These are phyloP conservation scores for Petasospora rhodanensis DNA, from an alignment of 1,139 yeast species.

Conservation along the genomic window DNA sequence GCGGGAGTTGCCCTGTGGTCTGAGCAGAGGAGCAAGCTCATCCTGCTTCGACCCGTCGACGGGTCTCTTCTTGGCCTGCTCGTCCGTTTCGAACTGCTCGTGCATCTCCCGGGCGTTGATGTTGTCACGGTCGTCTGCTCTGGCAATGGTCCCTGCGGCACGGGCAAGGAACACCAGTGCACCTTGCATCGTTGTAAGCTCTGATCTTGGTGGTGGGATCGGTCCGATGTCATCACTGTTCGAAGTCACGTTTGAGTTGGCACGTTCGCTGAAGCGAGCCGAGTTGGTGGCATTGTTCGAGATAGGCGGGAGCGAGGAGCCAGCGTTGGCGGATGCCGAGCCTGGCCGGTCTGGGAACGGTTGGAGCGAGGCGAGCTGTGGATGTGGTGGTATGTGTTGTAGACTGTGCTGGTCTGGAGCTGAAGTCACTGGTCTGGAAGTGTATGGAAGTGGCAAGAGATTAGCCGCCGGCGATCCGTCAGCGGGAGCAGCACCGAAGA, in stretches of 20 bases:
- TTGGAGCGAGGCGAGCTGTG: not conserved
- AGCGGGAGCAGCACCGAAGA: too few species aligned
- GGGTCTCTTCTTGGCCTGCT: not conserved
- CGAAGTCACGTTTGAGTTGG: slow-evolving; percentile 9
- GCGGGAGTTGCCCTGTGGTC: slow-evolving; percentile 20
- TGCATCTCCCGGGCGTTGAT: slow-evolving; percentile 59
- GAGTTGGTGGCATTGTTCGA: too few species aligned
- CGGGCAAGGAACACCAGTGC: slow-evolving; percentile 69
- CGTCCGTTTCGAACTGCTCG: slow-evolving; percentile 31
- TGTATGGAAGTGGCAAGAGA: slow-evolving; percentile 7
- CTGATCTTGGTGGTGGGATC: slow-evolving; percentile 24
- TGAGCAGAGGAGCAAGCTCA: slow-evolving; percentile 21
- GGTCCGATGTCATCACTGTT: slow-evolving; percentile 11
- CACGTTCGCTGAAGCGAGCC: slow-evolving; percentile 9
- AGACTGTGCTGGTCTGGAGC: slow-evolving; percentile 10
- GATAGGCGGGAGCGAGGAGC: too few species aligned
- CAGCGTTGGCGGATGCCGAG: too few species aligned
- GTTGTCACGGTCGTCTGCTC: slow-evolving; percentile 61
- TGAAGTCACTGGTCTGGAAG: slow-evolving; percentile 3
- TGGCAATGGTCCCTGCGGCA: slow-evolving; percentile 68
- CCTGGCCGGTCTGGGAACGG: too few species aligned
- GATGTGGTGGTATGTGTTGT: slow-evolving; percentile 1
- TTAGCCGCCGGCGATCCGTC: too few species aligned
- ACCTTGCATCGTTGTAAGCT: slow-evolving; percentile 49
- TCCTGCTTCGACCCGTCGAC: not conserved